Evolutionary conservation across 2,329 filamentous ascomycete genomes (phyloP).

Genomic region (Cercospora sesami): DNA sequence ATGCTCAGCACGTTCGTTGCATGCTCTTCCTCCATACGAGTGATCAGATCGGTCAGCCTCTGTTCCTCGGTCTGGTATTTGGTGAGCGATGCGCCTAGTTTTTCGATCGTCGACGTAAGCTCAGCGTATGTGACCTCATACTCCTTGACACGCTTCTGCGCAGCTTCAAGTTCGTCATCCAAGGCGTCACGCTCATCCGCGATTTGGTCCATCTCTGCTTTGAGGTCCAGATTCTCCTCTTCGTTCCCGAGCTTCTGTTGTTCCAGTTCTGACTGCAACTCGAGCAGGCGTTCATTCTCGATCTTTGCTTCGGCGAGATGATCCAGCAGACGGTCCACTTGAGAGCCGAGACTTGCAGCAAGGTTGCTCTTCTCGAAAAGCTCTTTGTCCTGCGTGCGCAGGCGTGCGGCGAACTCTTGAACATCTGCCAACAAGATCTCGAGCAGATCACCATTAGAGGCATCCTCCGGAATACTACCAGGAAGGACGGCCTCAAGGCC

Average conservation of each 20-base stretch:
- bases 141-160: conserved; percentile 27
- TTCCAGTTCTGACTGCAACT: conserved; percentile 42
- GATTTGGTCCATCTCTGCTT: conserved; percentile 38
- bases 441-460: conserved; percentile 45
- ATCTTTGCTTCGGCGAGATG: conserved; percentile 41
- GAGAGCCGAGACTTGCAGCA: conserved; percentile 39
- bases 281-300: conserved; percentile 41
- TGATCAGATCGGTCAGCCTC: conserved; percentile 41
- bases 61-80: conserved; percentile 44
- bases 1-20: conserved; percentile 40
- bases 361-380: conserved; percentile 37
- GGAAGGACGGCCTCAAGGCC: conserved; percentile 46
- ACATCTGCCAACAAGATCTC: conserved; percentile 40
- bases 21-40: conserved; percentile 45
- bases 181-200: conserved; percentile 36
- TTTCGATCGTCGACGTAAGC: conserved; percentile 40
- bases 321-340: conserved; percentile 44
- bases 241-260: conserved; percentile 42
- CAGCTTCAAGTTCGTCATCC: conserved; percentile 29
- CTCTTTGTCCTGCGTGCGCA: conserved; percentile 40
- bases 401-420: conserved; percentile 40
- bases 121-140: conserved; percentile 36
- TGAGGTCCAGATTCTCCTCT: conserved; percentile 36
- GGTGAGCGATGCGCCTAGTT: conserved; percentile 43
- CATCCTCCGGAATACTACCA: conserved; percentile 38